Conservation (phyloP, 129 eudicot genomes). For the Ambrosia trifida region DNA sequence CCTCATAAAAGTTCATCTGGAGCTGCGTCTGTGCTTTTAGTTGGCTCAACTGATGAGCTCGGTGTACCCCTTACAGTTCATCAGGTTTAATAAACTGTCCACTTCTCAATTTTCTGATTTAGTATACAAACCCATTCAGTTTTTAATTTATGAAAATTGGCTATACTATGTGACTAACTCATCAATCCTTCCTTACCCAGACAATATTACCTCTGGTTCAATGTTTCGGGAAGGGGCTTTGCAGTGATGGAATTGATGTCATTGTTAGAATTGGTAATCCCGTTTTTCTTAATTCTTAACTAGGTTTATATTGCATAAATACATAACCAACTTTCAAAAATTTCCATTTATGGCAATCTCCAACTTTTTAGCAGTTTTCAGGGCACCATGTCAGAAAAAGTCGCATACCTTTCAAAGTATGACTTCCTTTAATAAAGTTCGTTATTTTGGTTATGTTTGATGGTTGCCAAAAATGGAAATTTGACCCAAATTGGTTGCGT, state of each 20-base stretch:
- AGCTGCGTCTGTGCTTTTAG: slow-evolving; percentile 88
- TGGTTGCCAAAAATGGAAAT: slow-evolving; percentile 3
- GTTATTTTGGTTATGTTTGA: not conserved
- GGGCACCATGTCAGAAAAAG: not conserved
- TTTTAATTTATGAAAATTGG: slow-evolving; percentile 7
- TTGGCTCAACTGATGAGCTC: slow-evolving; percentile 96
- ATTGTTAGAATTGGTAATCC: slow-evolving; percentile 82
- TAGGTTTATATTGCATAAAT: slow-evolving; percentile 16
- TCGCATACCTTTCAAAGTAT: not conserved
- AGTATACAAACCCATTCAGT: not conserved
- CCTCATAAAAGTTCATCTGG: slow-evolving; percentile 80
- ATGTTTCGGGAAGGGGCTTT: slow-evolving; percentile 84
- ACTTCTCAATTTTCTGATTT: slow-evolving; percentile 22
- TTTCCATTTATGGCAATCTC: not conserved
- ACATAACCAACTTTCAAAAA: not conserved
- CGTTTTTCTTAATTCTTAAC: not conserved
- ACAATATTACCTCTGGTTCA: slow-evolving; percentile 86
- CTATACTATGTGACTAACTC: slow-evolving; percentile 24
- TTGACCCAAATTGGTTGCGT: not conserved
- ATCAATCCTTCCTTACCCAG: slow-evolving; percentile 38
- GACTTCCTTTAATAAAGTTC: not conserved
- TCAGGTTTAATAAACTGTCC: slow-evolving; percentile 57
- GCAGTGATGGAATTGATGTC: slow-evolving; percentile 85
- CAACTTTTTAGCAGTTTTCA: not conserved
- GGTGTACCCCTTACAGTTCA: slow-evolving; percentile 89